Conservation (phyloP, 352 stramenopile genomes). For the Phytophthora hybrid region DNA sequence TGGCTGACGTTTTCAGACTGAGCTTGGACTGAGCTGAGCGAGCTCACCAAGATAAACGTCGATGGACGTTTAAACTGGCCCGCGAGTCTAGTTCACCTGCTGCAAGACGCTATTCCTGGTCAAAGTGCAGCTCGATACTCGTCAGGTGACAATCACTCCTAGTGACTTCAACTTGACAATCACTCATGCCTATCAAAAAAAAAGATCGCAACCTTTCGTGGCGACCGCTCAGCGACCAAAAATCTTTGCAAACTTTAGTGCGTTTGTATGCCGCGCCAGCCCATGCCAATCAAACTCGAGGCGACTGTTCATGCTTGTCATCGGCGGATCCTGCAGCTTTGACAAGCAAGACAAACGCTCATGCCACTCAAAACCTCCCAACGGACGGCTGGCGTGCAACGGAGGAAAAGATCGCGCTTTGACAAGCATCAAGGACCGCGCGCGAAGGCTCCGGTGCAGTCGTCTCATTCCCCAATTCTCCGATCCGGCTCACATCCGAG, state of each 20-base stretch:
- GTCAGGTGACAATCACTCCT: conserved; percentile 2
- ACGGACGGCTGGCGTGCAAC: conserved; percentile 10
- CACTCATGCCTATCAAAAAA: conserved; percentile 13
- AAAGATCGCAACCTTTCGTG: conserved; percentile 23
- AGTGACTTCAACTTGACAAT: conserved; percentile 22
- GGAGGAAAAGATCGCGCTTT: conserved; percentile 20
- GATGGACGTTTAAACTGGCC: background rate
- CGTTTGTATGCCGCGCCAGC: conserved; percentile 5
- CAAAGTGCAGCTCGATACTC: background rate
- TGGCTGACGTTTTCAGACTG: background rate
- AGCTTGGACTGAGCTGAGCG: background rate
- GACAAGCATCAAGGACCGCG: conserved; percentile 10
- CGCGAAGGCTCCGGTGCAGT: background rate
- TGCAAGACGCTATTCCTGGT: background rate
- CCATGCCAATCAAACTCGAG: conserved; percentile 23
- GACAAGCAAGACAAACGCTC: conserved; percentile 17
- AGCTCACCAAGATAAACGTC: background rate
- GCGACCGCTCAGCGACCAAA: conserved; percentile 5
- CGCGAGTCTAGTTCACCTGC: background rate
- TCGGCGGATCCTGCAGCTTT: conserved; percentile 18
- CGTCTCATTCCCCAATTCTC: conserved; percentile 28
- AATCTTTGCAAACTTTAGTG: background rate
- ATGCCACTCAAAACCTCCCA: conserved; percentile 21
- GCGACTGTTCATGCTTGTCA: conserved; percentile 33
- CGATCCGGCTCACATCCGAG: conserved; percentile 13